A percentile compares a stretch with the other conserved stretches of the same genome.
Evolutionary conservation across 129 eudicot genomes (phyloP).

Genomic region (Arctium lappa): DNA sequence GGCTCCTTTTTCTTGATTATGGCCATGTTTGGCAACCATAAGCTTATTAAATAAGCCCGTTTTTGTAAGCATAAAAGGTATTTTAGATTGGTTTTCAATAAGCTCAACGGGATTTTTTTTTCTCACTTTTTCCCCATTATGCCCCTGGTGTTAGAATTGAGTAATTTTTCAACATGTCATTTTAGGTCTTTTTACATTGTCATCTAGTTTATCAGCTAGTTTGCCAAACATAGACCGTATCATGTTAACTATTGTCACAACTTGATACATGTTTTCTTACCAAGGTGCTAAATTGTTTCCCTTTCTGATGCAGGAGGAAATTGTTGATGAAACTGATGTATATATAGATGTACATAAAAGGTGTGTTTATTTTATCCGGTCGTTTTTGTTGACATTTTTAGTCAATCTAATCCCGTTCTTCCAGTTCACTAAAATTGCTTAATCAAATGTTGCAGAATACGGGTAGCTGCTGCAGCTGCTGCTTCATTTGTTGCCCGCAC

Average conservation of each 20-base stretch:
- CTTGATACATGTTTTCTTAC: slow-evolving; percentile 1
- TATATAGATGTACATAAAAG: slow-evolving; percentile 96
- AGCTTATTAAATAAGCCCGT: neutral
- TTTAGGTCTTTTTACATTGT: neutral
- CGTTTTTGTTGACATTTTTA: neutral
- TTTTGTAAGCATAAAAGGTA: neutral
- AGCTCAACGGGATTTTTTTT: neutral
- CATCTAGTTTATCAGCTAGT: neutral
- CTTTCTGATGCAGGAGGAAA: slow-evolving; percentile 73
- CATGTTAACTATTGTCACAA: neutral
- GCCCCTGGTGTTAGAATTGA: neutral
- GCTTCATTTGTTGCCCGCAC: slow-evolving; percentile 87
- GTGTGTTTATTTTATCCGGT: slow-evolving; percentile 26
- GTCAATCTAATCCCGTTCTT: neutral
- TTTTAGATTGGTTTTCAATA: neutral
- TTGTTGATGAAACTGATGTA: slow-evolving; percentile 96
- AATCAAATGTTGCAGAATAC: slow-evolving; percentile 58
- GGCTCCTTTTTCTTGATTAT: slow-evolving; percentile 7
- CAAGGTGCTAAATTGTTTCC: slow-evolving; percentile 11
- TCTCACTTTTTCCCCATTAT: neutral
- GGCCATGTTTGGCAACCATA: neutral
- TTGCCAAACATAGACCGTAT: neutral
- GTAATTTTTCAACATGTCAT: neutral
- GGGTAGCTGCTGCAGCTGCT: slow-evolving; percentile 90
- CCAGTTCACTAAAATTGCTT: neutral